Conservation (phyloP, 257 asterid species). For the Solanum corneliomulleri region DNA sequence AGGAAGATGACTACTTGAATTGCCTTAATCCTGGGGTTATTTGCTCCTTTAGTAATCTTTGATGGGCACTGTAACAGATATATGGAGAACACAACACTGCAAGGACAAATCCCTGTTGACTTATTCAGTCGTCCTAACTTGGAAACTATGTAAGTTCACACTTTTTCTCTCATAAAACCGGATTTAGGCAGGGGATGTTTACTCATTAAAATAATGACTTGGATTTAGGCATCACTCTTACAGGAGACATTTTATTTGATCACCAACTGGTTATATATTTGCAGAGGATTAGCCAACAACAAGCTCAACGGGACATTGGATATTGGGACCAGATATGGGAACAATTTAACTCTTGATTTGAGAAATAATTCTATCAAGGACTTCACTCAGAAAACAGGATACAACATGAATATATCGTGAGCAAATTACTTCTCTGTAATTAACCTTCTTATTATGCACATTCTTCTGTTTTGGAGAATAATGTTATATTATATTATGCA, state of each 20-base stretch:
- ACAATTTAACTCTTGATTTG: conserved; percentile 53
- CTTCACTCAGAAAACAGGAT: conserved; percentile 35
- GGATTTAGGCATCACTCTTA: neutral
- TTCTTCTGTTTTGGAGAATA: neutral
- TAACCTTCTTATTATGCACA: neutral
- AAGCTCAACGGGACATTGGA: conserved; percentile 51
- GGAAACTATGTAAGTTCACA: conserved; percentile 54
- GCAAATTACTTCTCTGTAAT: conserved; percentile 1
- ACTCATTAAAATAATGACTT: neutral
- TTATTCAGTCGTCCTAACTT: conserved; percentile 52
- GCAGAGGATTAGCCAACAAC: conserved; percentile 58
- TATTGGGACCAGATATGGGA: conserved; percentile 50
- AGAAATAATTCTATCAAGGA: conserved; percentile 44
- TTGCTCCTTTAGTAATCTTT: conserved; percentile 1
- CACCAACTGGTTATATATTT: neutral
- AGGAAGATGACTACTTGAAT: neutral
- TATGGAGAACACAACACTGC: conserved; percentile 52
- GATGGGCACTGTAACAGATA: conserved; percentile 22
- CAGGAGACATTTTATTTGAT: neutral
- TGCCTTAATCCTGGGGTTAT: neutral
- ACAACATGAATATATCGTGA: conserved; percentile 38
- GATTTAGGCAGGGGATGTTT: neutral
- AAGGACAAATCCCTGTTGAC: conserved; percentile 46
- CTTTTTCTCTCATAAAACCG: neutral
- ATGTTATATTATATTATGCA: conserved; percentile 10